A percentile compares a stretch with the other conserved stretches of the same genome.
phyloP scores from a whole-genome alignment of 2,329 filamentous ascomycete genomes.

The Lecanoromycetidae sp. region DNA sequence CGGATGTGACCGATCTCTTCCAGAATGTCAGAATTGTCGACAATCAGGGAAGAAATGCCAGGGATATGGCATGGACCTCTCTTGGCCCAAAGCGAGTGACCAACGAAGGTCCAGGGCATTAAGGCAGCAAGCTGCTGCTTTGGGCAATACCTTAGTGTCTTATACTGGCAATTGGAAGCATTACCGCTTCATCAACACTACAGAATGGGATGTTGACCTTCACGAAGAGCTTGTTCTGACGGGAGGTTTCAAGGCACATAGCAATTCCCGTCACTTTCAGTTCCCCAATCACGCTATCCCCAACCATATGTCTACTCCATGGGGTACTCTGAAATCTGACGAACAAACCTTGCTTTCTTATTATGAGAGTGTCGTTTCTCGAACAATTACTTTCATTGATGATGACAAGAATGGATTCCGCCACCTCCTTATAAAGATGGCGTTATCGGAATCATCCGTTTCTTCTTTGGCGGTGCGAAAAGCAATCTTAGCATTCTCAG shows the following conservation, averaged over 20 bases:
- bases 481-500: not conserved
- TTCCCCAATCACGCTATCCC: not conserved
- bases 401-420: slow-evolving; percentile 1
- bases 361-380: not conserved
- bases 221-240: not conserved
- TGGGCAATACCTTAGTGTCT: too few species aligned
- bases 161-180: not conserved
- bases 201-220: not conserved
- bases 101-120: not conserved
- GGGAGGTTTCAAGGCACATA: not conserved
- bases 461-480: not conserved
- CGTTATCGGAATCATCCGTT: not conserved
- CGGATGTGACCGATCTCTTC: not conserved
- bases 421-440: not conserved
- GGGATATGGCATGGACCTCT: not conserved
- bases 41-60: not conserved
- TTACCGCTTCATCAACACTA: not conserved
- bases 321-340: not conserved
- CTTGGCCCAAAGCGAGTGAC: not conserved
- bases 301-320: not conserved
- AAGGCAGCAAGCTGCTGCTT: not conserved
- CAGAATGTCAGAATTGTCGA: not conserved
- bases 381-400: not conserved
- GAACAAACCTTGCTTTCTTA: not conserved
- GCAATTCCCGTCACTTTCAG: not conserved